A percentile compares a stretch with the other conserved stretches of the same genome.
phyloP scores from a whole-genome alignment of 2,329 filamentous ascomycete species.

The Colletotrichum lindemuthianum region DNA sequence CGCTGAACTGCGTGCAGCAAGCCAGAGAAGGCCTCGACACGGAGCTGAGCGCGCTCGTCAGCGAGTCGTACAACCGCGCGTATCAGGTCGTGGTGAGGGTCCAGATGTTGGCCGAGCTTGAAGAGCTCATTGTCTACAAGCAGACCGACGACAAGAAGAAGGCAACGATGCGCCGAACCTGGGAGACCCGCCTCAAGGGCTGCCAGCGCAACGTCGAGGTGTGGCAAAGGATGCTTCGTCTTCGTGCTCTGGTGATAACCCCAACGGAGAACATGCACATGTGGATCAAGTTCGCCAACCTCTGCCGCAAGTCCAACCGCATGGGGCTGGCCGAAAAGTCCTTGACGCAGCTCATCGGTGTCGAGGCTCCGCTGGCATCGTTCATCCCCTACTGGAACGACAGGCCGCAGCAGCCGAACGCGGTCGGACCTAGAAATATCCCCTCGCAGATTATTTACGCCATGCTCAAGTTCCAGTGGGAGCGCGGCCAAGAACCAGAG shows the following conservation, averaged over 20 bases:
- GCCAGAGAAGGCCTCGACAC: constrained; percentile 94
- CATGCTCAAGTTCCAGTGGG: constrained; percentile 98
- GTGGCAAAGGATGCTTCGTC: constrained; percentile 97
- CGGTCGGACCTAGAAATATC: constrained; percentile 55
- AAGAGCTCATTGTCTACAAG: constrained; percentile 98
- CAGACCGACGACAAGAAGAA: constrained; percentile 91
- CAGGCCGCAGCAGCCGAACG: constrained; percentile 44
- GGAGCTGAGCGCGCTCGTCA: constrained; percentile 94
- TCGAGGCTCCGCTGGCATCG: constrained; percentile 69
- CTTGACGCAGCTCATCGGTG: constrained; percentile 86
- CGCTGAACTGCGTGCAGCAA: constrained; percentile 87
- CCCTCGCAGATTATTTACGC: constrained; percentile 90
- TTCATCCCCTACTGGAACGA: constrained; percentile 70
- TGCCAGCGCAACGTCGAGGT: constrained; percentile 98
- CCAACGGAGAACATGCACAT: constrained; percentile 96
- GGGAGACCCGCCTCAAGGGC: constrained; percentile 93
- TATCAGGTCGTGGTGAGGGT: constrained; percentile 98
- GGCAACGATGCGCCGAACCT: constrained; percentile 89
- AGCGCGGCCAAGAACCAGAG: constrained; percentile 73
- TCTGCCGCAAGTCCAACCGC: constrained; percentile 95
- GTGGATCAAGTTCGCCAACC: constrained; percentile 99
- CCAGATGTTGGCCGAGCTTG: constrained; percentile 98
- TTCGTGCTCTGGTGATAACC: constrained; percentile 89
- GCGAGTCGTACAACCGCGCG: constrained; percentile 96
- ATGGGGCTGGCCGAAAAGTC: constrained; percentile 97